Evolutionary conservation across 371 early-diverging fungal genomes (phyloP).

Genomic region (Synchytrium microbalum): DNA sequence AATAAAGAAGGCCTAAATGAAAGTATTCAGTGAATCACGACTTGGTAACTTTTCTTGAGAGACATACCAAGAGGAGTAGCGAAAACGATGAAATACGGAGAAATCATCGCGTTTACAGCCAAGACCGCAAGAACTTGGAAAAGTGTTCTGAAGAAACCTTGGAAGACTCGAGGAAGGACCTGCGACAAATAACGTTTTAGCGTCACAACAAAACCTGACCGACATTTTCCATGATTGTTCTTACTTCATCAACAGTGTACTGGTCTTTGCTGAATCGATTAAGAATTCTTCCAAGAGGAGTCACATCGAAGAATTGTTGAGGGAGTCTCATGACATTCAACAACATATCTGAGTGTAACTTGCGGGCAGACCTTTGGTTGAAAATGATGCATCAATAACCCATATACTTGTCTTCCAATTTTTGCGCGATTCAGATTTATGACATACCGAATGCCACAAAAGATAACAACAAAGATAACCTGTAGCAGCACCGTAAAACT

Average conservation of each 20-base stretch:
- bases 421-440: conserved; percentile 42
- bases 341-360: conserved; percentile 27
- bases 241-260: conserved; percentile 38
- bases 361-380: conserved; percentile 26
- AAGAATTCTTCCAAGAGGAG: conserved; percentile 33
- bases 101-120: conserved; percentile 32
- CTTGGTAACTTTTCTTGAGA: too few species aligned
- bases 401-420: conserved; percentile 8
- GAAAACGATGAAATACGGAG: conserved; percentile 31
- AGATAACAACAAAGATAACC: conserved; percentile 68
- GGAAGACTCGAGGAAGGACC: conserved; percentile 29
- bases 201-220: neutral
- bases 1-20: conserved; percentile 28
- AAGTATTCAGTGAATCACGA: conserved; percentile 7
- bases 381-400: conserved; percentile 4
- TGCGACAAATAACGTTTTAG: conserved; percentile 12
- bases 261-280: conserved; percentile 42
- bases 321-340: conserved; percentile 22
- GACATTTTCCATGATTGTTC: neutral
- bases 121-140: conserved; percentile 35
- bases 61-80: conserved; percentile 28
- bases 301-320: conserved; percentile 38
- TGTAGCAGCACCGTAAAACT: conserved; percentile 61
- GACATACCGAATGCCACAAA: conserved; percentile 71
- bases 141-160: conserved; percentile 35